phyloP scores from a whole-genome alignment of 805 yeast genomes.

The Pichia membranifaciens region DNA sequence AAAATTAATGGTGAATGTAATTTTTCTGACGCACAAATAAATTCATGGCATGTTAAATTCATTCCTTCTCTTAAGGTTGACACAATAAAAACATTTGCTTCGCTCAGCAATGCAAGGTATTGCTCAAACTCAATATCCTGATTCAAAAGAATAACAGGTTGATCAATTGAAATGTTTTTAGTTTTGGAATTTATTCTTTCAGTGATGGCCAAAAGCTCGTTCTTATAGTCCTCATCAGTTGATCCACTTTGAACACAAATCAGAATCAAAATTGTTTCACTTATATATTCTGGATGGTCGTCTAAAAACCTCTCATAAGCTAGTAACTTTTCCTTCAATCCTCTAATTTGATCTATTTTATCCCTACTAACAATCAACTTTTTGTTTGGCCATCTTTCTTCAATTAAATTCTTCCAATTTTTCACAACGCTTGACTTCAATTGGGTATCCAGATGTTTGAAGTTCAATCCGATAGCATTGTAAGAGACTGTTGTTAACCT shows the following conservation, averaged over 20 bases:
- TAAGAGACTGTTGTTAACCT: slow-evolving; percentile 49
- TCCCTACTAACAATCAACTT: slow-evolving; percentile 80
- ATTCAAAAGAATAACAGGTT: slow-evolving; percentile 81
- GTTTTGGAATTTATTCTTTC: slow-evolving; percentile 79
- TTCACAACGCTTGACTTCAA: slow-evolving; percentile 42
- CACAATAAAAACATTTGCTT: slow-evolving; percentile 84
- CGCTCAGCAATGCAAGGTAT: slow-evolving; percentile 77
- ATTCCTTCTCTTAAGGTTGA: slow-evolving; percentile 94
- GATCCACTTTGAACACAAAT: slow-evolving; percentile 59
- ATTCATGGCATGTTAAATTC: slow-evolving; percentile 95
- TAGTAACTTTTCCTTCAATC: slow-evolving; percentile 77
- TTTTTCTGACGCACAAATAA: slow-evolving; percentile 64
- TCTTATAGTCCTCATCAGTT: slow-evolving; percentile 58
- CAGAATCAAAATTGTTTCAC: slow-evolving; percentile 71
- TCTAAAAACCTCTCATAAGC: slow-evolving; percentile 79
- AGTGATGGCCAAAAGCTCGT: slow-evolving; percentile 68
- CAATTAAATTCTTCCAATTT: slow-evolving; percentile 64
- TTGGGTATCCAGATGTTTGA: slow-evolving; percentile 43
- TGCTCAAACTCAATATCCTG: slow-evolving; percentile 88
- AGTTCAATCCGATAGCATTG: slow-evolving; percentile 78
- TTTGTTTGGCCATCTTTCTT: slow-evolving; percentile 72
- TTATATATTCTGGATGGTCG: slow-evolving; percentile 64
- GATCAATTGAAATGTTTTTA: slow-evolving; percentile 64
- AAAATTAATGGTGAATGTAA: slow-evolving; percentile 76
- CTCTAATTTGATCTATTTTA: slow-evolving; percentile 80